A percentile compares a stretch with the other conserved stretches of the same genome.
phyloP scores from a whole-genome alignment of 345 rosid genomes.

The Erucastrum elatum region DNA sequence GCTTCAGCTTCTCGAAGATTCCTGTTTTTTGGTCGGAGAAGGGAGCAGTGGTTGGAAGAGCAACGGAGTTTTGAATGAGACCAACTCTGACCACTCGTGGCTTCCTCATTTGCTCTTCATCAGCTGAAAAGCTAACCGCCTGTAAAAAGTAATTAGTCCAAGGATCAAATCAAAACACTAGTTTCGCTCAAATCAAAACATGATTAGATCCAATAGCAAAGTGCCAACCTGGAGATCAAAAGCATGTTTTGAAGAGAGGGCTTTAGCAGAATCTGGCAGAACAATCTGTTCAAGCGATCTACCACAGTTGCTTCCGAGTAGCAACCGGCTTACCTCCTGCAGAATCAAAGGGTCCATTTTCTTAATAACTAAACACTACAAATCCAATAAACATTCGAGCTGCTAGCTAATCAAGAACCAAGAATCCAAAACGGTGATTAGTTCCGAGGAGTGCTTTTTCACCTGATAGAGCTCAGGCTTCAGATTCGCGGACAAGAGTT shows the following conservation, averaged over 20 bases:
- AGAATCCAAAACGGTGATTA: not conserved
- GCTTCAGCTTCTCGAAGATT: slow-evolving; percentile 65
- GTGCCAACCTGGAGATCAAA: slow-evolving; percentile 78
- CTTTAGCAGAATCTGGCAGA: slow-evolving; percentile 54
- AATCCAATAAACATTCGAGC: not conserved
- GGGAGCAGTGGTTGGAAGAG: slow-evolving; percentile 77
- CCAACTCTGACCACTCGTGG: slow-evolving; percentile 86
- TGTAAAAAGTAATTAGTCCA: slow-evolving; percentile 27
- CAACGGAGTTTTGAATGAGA: slow-evolving; percentile 81
- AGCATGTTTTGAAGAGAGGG: slow-evolving; percentile 56
- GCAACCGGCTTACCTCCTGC: slow-evolving; percentile 84
- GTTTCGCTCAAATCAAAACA: not conserved
- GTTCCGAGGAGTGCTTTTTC: not conserved
- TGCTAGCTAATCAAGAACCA: not conserved
- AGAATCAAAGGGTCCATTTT: slow-evolving; percentile 22
- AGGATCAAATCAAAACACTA: slow-evolving; percentile 12
- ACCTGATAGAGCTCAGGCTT: slow-evolving; percentile 80
- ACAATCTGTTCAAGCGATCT: slow-evolving; percentile 48
- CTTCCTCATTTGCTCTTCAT: slow-evolving; percentile 65
- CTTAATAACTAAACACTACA: not conserved
- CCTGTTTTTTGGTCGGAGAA: slow-evolving; percentile 68
- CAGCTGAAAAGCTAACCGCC: slow-evolving; percentile 76
- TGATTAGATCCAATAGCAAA: slow-evolving; percentile 4
- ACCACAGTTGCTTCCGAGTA: slow-evolving; percentile 79
- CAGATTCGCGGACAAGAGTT: slow-evolving; percentile 72